Evolutionary conservation across 2,329 filamentous ascomycete genomes (phyloP).

Genomic region (Aspergillus fijiensis): DNA sequence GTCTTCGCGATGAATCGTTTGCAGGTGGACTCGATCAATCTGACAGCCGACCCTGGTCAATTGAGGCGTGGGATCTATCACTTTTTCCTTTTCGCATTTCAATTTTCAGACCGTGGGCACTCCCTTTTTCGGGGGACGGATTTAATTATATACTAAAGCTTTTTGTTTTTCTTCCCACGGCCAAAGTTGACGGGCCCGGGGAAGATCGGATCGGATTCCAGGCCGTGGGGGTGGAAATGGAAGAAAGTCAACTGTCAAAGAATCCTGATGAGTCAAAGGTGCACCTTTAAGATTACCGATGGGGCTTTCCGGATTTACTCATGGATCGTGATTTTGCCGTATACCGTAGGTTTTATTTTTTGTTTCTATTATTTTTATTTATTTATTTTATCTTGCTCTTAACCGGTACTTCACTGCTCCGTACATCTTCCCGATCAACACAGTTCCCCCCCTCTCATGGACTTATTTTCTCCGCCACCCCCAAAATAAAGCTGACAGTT

Average conservation of each 20-base stretch:
- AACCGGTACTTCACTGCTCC: too few relatives aligned
- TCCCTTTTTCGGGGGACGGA: background rate
- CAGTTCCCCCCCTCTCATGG: background rate
- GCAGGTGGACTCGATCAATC: conserved; percentile 6
- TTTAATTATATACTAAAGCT: conserved; percentile 4
- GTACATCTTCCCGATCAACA: background rate
- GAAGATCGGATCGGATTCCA: conserved; percentile 23
- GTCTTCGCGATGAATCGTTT: background rate
- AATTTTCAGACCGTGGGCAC: background rate
- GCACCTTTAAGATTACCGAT: background rate
- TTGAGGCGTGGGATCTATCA: conserved; percentile 19
- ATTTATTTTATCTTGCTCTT: too few relatives aligned
- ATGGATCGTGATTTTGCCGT: background rate
- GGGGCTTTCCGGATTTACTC: background rate
- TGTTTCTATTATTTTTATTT: background rate
- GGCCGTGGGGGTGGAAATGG: conserved; percentile 14
- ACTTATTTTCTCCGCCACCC: background rate
- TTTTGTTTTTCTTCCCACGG: background rate
- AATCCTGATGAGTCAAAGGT: conserved; percentile 6
- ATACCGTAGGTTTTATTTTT: background rate
- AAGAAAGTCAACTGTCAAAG: conserved; percentile 11
- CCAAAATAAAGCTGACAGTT: background rate
- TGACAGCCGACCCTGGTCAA: conserved; percentile 15
- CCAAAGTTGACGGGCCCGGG: conserved; percentile 22
- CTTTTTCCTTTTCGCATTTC: conserved; percentile 10